Conservation (phyloP, 108 stramenopile species). For the Cylindrotheca fusiformis region DNA sequence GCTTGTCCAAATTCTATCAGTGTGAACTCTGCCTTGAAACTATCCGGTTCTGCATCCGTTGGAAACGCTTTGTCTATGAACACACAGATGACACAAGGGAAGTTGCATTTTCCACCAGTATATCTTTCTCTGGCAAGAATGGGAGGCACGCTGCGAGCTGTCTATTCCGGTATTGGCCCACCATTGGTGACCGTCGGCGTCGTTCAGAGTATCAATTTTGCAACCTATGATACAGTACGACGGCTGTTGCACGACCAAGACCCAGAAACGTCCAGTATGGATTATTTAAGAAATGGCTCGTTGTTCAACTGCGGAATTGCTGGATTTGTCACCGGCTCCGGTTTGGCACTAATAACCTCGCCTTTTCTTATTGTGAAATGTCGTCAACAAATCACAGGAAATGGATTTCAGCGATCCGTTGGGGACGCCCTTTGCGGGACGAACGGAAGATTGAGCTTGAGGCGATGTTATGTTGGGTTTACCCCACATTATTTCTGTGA, state of each 20-base stretch:
- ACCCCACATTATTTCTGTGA: slow-evolving; percentile 63
- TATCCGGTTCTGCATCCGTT: too few relatives aligned
- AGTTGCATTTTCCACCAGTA: slow-evolving; percentile 1
- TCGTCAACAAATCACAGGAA: slow-evolving; percentile 65
- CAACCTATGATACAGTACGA: slow-evolving; percentile 65
- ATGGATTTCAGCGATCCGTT: slow-evolving; percentile 52
- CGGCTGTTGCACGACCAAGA: slow-evolving; percentile 34
- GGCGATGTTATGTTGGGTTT: slow-evolving; percentile 45
- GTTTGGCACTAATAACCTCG: slow-evolving; percentile 41
- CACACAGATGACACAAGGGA: too few relatives aligned
- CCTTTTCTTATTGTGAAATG: slow-evolving; percentile 71
- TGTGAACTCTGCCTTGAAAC: too few relatives aligned
- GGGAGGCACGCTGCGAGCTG: slow-evolving; percentile 31
- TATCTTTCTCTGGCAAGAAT: background rate
- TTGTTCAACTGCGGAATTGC: slow-evolving; percentile 54
- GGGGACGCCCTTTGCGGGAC: slow-evolving; percentile 29
- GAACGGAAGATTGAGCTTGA: slow-evolving; percentile 21
- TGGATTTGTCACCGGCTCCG: slow-evolving; percentile 50
- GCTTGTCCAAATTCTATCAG: background rate
- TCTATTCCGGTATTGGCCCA: slow-evolving; percentile 64
- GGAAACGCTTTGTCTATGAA: too few relatives aligned
- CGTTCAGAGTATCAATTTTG: slow-evolving; percentile 71
- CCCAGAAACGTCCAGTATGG: slow-evolving; percentile 7
- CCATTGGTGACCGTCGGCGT: slow-evolving; percentile 68
- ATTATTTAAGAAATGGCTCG: slow-evolving; percentile 59